Evolutionary conservation across 352 stramenopile genomes (phyloP), one percentile per base, ranked within the genome.

Genomic region (Globisporangium parvum): DNA sequence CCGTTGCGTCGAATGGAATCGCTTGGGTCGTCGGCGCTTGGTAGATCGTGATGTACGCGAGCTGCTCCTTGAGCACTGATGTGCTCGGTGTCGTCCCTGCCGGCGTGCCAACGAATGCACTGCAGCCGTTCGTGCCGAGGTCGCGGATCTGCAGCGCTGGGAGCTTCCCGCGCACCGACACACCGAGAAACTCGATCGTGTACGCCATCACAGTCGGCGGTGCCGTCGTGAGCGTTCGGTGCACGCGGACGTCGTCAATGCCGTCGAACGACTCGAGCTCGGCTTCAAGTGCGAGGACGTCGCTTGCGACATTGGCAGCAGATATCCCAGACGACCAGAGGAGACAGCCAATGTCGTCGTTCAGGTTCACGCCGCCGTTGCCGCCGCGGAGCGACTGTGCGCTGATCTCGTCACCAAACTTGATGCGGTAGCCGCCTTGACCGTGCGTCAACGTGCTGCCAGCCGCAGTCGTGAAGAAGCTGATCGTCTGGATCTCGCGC

Each of bases 51-150:
- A 89, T 63, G 56, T 75, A 86, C 6, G 83, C 66, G 1, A 66
- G 44, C 40, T 91, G 77, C 15, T 78, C 57, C 14, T 81, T 77
- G 3, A 63, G 62, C 9, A 90, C 67, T 0, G 59, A 40, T 1
- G 57, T 49, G 0, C 51, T 42, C 0, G 49, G 41, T 17, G 59
- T 18, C 3, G 62, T 56, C 1, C 61, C 47, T 8, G 49, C 53
- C 60, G 81, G 47, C n/a, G 65, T 46, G 21, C 70, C 61, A 41
- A 61, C 59, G 59, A 91, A 89, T 2, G 63, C 84, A 28, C 85
- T 85, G 65, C 95, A 98, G 18, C 95, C 95, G 59, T 98, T 98
- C 0, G 48, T 79, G 11, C 95, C 95, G 15, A 96, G 46, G 64
- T 98, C 88, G 12, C 88, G 62, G n/a, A 98, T 68, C 55, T 88